Evolutionary conservation across 495 filamentous ascomycete genomes (phyloP), one percentile per base, ranked within the genome.

Genomic region (Sporormia fimetaria): DNA sequence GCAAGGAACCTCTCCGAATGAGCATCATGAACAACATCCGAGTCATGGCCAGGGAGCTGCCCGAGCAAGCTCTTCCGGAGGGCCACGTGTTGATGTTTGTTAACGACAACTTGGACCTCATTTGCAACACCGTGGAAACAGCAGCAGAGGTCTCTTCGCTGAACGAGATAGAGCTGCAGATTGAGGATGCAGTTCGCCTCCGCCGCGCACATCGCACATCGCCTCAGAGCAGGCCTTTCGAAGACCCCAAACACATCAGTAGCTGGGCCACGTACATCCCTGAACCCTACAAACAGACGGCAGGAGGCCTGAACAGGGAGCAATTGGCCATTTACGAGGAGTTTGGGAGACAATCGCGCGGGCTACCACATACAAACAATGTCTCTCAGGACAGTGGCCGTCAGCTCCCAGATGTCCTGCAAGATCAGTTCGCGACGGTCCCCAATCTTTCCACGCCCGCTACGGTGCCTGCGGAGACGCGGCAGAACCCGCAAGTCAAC

Each of bases 1-100:
- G 87, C 54, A 96, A 95, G 61, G 92, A 99, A 56, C 90, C 90
- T 20, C 67, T 99, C 14, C 76, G 87, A 42, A 85, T 87, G 60
- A 95, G 88, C 65, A 95, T 96, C 66, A 81, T 75, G 23, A 96
- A 95, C 61, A 92, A 95, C 56, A 81, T 99, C 49, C 81, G 92
- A n/a, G 61, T 67, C 16, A 69, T 87, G 55, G 78, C 84, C 7
- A 63, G 70, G 24, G 70, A 74, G n/a, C 63, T 71, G 21, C 70
- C 68, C 0, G 84, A 93, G 21, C 78, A 82, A 52, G 76, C 76
- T 18, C 66, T 86, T 16, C 82, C 87, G 1, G 92, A 99, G 57
- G 87, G 87, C 14, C 63, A 76, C 34, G 87, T 96, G 40, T 70
- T 94, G 43, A 93, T 96, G 81, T 95, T 92, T 58, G 87, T 96